A percentile compares a stretch with the other conserved stretches of the same genome.
phyloP scores from a whole-genome alignment of 2,329 filamentous ascomycete species.

The Aspergillus felis region DNA sequence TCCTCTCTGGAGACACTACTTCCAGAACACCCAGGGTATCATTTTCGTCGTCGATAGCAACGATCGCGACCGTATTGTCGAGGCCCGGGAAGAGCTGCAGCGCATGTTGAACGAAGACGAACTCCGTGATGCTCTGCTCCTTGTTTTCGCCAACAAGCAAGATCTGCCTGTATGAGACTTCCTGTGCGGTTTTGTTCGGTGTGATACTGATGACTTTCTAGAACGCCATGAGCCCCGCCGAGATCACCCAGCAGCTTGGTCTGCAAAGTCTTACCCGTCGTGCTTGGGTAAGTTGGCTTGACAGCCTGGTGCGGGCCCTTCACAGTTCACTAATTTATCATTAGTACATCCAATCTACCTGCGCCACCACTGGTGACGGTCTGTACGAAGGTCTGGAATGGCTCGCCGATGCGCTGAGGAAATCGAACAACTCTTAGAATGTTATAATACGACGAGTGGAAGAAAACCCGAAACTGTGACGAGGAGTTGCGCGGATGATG shows the following conservation, averaged over 20 bases:
- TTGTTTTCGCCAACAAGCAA: conserved; percentile 99
- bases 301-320: neutral
- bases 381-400: conserved; percentile 98
- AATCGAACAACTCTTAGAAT: conserved; percentile 52
- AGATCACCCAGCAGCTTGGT: conserved; percentile 99
- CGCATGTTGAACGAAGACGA: conserved; percentile 99
- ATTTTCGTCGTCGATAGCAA: conserved; percentile 99
- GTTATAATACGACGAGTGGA: conserved; percentile 30
- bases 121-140: conserved; percentile 91
- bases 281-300: conserved; percentile 75
- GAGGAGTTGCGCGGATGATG: conserved; percentile 35
- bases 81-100: conserved; percentile 93
- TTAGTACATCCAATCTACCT: conserved; percentile 99
- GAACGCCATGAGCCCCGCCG: conserved; percentile 99
- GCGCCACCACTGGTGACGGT: conserved; percentile 97
- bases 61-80: conserved; percentile 95
- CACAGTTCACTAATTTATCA: conserved; percentile 14
- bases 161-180: conserved; percentile 77
- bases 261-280: conserved; percentile 98
- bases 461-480: conserved; percentile 33
- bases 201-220: conserved; percentile 37
- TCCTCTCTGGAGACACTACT: conserved; percentile 99
- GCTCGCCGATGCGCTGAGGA: conserved; percentile 79
- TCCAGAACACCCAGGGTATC: conserved; percentile 99
- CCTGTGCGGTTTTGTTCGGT: neutral